Conservation (phyloP, 768 basidiomycete species). For the Boletus sp. region DNA sequence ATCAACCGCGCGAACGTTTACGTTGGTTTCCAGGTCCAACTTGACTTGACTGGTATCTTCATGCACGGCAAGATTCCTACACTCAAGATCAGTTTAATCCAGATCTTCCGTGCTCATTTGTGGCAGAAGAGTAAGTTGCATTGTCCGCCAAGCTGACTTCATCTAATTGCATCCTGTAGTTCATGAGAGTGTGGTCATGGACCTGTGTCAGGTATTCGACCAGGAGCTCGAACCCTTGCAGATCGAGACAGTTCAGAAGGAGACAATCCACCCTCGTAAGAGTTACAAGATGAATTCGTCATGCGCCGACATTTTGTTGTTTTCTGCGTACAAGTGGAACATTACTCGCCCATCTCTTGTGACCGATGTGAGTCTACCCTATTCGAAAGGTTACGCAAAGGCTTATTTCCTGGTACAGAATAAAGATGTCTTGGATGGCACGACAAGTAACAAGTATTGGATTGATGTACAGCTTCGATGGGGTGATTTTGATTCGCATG, state of each 20-base stretch:
- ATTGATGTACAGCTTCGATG: conserved; percentile 92
- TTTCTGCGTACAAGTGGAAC: conserved; percentile 98
- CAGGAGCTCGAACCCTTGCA: conserved; percentile 97
- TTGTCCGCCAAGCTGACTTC: conserved; percentile 1
- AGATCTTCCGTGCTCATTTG: conserved; percentile 99
- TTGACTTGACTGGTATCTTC: conserved; percentile 96
- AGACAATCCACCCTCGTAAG: conserved; percentile 99
- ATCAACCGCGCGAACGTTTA: conserved; percentile 99
- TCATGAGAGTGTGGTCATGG: conserved; percentile 92
- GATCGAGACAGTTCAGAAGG: conserved; percentile 99
- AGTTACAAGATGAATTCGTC: conserved; percentile 99
- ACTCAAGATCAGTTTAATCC: conserved; percentile 97
- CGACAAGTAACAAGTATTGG: conserved; percentile 99
- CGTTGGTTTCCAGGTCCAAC: conserved; percentile 99
- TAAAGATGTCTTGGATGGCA: conserved; percentile 97
- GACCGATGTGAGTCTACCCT: conserved; percentile 66
- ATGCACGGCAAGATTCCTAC: conserved; percentile 99
- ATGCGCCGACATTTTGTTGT: conserved; percentile 97
- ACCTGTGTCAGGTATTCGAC: conserved; percentile 98
- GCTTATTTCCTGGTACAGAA: conserved; percentile 43
- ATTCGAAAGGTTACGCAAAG: neutral
- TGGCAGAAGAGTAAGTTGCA: conserved; percentile 94
- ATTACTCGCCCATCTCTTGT: conserved; percentile 94
- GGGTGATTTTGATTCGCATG: conserved; percentile 99
- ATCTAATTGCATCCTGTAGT: conserved; percentile 41